phyloP scores from a whole-genome alignment of 2,329 filamentous ascomycete genomes.

The Colletotrichum sp. region DNA sequence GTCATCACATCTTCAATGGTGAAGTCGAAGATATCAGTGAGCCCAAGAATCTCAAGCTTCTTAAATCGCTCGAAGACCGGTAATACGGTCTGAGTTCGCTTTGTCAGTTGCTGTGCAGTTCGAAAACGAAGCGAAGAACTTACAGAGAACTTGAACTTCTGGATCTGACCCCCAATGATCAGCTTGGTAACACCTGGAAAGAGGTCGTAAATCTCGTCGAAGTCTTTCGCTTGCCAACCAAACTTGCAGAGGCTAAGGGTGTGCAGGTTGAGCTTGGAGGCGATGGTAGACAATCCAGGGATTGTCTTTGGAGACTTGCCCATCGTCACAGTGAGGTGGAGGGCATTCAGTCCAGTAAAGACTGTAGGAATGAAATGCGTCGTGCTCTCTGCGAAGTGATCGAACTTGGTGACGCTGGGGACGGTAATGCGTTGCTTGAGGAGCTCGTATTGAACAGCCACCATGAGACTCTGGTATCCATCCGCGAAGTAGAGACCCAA shows the following conservation, averaged over 20 bases:
- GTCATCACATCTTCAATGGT: background rate
- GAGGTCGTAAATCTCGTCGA: background rate
- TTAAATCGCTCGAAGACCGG: background rate
- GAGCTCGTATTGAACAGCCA: background rate
- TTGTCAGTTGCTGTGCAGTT: background rate
- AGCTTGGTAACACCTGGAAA: background rate
- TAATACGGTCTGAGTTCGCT: background rate
- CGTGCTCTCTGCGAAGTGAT: background rate
- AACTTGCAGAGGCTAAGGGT: accelerated
- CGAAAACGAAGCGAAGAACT: background rate
- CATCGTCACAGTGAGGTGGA: accelerated
- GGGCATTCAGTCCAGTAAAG: background rate
- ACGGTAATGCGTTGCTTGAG: background rate
- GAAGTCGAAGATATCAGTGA: background rate
- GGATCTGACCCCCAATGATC: background rate
- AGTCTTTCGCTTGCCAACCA: background rate
- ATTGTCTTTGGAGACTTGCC: background rate
- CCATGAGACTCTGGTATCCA: background rate
- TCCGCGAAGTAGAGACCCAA: background rate
- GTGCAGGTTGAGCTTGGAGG: background rate
- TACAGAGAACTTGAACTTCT: background rate
- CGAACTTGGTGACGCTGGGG: background rate
- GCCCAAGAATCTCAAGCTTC: background rate
- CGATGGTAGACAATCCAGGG: accelerated
- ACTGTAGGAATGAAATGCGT: background rate